Evolutionary conservation across 139 green algal genomes (phyloP).

Genomic region (Tetradesmus lagerheimii): DNA sequence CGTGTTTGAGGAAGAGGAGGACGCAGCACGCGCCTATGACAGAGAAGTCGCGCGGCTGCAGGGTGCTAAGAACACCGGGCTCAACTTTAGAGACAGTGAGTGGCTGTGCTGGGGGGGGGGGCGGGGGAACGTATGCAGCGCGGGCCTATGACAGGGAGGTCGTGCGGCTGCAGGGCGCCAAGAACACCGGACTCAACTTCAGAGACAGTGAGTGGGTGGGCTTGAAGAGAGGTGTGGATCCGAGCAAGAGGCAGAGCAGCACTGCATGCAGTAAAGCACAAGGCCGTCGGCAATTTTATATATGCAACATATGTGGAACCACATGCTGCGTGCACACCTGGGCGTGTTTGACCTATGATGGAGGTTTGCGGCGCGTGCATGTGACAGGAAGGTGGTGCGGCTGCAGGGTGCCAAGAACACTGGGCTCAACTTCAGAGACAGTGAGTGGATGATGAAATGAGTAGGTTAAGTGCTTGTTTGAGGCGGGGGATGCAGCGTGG

Average conservation of each 20-base stretch:
- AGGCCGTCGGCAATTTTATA: no score
- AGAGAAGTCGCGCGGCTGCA: constrained; percentile 65
- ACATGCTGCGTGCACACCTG: no score
- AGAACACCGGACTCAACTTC: constrained; percentile 72
- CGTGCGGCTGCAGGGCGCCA: constrained; percentile 60
- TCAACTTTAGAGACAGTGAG: constrained; percentile 74
- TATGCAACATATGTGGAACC: no score
- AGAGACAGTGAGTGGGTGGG: no score
- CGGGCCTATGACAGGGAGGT: constrained; percentile 80
- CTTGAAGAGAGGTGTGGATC: no score
- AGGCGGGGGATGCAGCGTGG: constrained; percentile 64
- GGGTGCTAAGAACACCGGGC: constrained; percentile 57
- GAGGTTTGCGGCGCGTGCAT: constrained; percentile 74
- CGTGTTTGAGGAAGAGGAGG: constrained; percentile 72
- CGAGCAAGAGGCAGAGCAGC: no score
- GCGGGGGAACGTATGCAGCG: no score
- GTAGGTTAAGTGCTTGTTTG: no score
- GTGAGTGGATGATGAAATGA: constrained; percentile 33
- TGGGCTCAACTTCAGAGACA: constrained; percentile 72
- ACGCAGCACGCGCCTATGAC: constrained; percentile 76
- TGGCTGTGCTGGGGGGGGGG: no score
- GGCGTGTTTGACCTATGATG: constrained; percentile 69
- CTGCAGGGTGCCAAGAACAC: constrained; percentile 62
- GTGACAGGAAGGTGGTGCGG: constrained; percentile 69
- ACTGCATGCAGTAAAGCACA: no score